Evolutionary conservation across 768 basidiomycete genomes (phyloP).

Genomic region (Auriculariales sp.): DNA sequence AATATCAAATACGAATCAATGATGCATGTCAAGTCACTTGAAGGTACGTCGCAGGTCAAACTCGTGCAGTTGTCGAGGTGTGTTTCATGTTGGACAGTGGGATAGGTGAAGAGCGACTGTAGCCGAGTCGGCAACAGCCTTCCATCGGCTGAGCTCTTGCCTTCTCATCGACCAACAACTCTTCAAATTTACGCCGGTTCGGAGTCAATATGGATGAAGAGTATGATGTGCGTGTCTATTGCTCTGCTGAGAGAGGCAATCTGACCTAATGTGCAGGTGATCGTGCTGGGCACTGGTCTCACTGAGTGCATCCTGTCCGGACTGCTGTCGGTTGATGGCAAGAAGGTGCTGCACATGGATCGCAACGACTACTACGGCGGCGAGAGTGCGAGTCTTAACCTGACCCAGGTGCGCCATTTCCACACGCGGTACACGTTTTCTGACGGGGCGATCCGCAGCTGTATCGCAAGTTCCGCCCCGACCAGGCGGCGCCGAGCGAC

Average conservation of each 20-base stretch:
- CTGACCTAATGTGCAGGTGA: conserved; percentile 36
- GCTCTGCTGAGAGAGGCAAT: background rate
- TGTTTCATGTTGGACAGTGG: too few species aligned
- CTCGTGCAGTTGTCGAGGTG: too few species aligned
- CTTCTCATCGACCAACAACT: too few species aligned
- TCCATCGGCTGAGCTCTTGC: too few species aligned
- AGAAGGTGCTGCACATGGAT: conserved; percentile 99
- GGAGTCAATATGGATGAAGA: conserved; percentile 97
- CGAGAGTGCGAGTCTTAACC: conserved; percentile 90
- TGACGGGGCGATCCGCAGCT: conserved; percentile 36
- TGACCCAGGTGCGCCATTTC: conserved; percentile 84
- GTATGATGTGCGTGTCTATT: conserved; percentile 60
- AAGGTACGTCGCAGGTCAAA: too few species aligned
- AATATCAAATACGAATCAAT: too few species aligned
- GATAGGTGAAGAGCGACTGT: too few species aligned
- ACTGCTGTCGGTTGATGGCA: conserved; percentile 95
- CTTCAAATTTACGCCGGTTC: too few species aligned
- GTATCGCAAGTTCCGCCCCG: conserved; percentile 85
- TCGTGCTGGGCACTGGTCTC: conserved; percentile 90
- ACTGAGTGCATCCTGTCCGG: conserved; percentile 99
- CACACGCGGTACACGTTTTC: conserved; percentile 9
- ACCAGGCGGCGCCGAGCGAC: conserved; percentile 60
- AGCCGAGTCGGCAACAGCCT: too few species aligned
- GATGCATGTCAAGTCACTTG: too few species aligned
- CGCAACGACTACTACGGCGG: conserved; percentile 98